Evolutionary conservation across 148 eudicot species (phyloP).

Genomic region (Camellia sinensis): DNA sequence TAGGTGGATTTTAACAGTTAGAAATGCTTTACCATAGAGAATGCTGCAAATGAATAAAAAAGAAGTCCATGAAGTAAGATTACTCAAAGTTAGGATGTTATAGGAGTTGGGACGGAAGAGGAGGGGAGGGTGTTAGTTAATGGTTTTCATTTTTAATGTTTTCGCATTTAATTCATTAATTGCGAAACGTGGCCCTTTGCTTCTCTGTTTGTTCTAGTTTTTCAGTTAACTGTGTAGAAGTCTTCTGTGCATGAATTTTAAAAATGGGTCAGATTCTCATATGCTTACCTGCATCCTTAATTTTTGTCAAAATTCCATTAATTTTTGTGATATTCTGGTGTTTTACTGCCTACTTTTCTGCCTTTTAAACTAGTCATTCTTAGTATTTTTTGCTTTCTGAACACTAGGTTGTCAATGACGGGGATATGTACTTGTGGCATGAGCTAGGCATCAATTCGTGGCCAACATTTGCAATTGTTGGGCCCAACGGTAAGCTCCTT

Average conservation of each 20-base stretch:
- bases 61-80: neutral
- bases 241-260: conserved; percentile 5
- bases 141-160: neutral
- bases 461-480: conserved; percentile 90
- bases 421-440: conserved; percentile 95
- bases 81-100: neutral
- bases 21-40: neutral
- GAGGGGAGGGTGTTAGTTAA: neutral
- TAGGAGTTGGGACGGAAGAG: neutral
- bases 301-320: neutral
- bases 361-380: neutral
- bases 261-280: neutral
- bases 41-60: neutral
- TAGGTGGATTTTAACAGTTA: too few relatives aligned
- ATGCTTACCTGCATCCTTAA: neutral
- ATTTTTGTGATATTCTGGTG: neutral
- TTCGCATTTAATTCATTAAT: neutral
- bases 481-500: conserved; percentile 82
- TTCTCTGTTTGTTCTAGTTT: neutral
- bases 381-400: neutral
- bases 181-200: neutral
- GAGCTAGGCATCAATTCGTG: conserved; percentile 91
- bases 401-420: conserved; percentile 91
- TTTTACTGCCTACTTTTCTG: neutral
- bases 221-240: neutral